Evolutionary conservation across 208 protist species (phyloP).

Genomic region (Wallacemonas sp.): DNA sequence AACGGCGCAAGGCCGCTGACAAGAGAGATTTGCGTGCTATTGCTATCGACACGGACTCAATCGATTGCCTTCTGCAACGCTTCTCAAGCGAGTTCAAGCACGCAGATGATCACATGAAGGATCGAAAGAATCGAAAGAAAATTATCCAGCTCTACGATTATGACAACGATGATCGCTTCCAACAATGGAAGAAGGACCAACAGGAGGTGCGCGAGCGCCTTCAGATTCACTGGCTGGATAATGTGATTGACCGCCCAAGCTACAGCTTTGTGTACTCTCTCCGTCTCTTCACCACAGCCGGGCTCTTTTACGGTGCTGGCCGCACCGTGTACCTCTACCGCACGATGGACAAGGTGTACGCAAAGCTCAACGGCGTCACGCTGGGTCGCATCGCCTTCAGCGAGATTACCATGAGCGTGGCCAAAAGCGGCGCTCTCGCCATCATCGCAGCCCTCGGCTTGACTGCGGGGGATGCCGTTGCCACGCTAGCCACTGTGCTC

Average conservation of each 20-base stretch:
- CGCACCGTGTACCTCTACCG: slow-evolving; percentile 79
- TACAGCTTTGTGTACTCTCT: slow-evolving; percentile 56
- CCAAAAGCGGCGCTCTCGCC: slow-evolving; percentile 59
- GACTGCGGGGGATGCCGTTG: slow-evolving; percentile 43
- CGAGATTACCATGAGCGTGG: slow-evolving; percentile 58
- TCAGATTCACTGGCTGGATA: slow-evolving; percentile 82
- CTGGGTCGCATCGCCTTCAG: slow-evolving; percentile 59
- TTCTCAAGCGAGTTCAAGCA: slow-evolving; percentile 55
- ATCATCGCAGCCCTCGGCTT: slow-evolving; percentile 49
- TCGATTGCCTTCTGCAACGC: slow-evolving; percentile 56
- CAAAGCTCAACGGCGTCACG: slow-evolving; percentile 82
- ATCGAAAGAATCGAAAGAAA: slow-evolving; percentile 28
- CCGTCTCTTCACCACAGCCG: slow-evolving; percentile 67
- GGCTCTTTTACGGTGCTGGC: slow-evolving; percentile 75
- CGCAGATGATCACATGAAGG: slow-evolving; percentile 56
- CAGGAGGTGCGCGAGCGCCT: slow-evolving; percentile 51
- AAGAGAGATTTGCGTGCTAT: slow-evolving; percentile 36
- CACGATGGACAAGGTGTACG: slow-evolving; percentile 90
- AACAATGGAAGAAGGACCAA: slow-evolving; percentile 76
- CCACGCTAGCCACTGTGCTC: slow-evolving; percentile 26
- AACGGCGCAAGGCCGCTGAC: neutral
- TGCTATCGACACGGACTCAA: slow-evolving; percentile 62
- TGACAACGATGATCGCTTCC: slow-evolving; percentile 65
- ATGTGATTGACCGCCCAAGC: slow-evolving; percentile 60
- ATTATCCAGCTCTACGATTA: slow-evolving; percentile 68